Conservation (phyloP, 495 filamentous ascomycete genomes). For the Podospora australis region DNA sequence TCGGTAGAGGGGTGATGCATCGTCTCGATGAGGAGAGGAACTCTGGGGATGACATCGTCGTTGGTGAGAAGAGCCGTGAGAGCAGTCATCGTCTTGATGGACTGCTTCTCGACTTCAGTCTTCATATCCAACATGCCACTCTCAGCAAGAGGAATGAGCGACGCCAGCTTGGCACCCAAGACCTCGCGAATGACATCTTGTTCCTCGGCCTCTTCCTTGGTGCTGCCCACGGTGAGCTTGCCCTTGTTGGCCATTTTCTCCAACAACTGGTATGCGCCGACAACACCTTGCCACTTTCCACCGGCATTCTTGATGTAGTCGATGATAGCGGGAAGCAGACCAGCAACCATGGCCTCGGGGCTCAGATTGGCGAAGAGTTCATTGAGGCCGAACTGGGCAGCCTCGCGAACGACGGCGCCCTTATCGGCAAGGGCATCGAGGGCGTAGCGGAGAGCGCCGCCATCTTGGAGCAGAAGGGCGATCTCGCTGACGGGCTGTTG, state of each 20-base stretch:
- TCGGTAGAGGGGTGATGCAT: slow-evolving; percentile 93
- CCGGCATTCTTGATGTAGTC: slow-evolving; percentile 69
- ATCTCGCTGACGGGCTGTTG: slow-evolving; percentile 74
- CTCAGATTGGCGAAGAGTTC: slow-evolving; percentile 72
- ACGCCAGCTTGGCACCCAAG: slow-evolving; percentile 87
- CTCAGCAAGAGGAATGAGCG: slow-evolving; percentile 88
- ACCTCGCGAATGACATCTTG: slow-evolving; percentile 85
- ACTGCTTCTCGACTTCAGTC: slow-evolving; percentile 79
- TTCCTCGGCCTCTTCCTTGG: slow-evolving; percentile 68
- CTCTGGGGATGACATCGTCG: slow-evolving; percentile 90
- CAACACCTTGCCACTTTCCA: slow-evolving; percentile 93
- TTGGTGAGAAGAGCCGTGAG: slow-evolving; percentile 89
- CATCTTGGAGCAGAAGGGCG: slow-evolving; percentile 72
- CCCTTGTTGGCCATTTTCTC: slow-evolving; percentile 91
- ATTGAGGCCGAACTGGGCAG: slow-evolving; percentile 90
- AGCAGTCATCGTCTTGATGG: slow-evolving; percentile 82
- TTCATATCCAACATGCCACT: slow-evolving; percentile 95
- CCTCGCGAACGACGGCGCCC: slow-evolving; percentile 77
- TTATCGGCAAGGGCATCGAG: slow-evolving; percentile 90
- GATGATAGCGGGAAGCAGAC: slow-evolving; percentile 65
- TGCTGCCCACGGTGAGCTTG: slow-evolving; percentile 70
- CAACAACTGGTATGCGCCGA: slow-evolving; percentile 74
- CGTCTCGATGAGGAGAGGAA: slow-evolving; percentile 86
- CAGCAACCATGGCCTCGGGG: slow-evolving; percentile 73
- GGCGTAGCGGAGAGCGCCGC: slow-evolving; percentile 61